phyloP scores from a whole-genome alignment of 1,284 basidiomycete species.

The Takashimella tepidaria region DNA sequence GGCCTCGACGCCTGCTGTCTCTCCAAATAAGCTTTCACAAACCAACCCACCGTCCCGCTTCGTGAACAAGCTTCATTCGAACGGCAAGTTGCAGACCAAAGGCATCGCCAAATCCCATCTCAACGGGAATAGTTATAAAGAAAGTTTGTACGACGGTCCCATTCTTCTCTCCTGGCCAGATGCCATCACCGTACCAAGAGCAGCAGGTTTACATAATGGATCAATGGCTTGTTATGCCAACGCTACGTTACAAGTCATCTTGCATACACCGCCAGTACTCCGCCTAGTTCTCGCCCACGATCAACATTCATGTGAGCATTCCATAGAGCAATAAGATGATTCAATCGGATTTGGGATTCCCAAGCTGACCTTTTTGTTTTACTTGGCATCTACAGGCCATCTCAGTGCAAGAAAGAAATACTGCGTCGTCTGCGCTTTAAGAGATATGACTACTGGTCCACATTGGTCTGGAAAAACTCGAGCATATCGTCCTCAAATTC shows the following conservation, averaged over 20 bases:
- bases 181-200: constrained; percentile 14
- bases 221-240: constrained; percentile 98
- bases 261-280: constrained; percentile 89
- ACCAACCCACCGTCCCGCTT: too few species aligned
- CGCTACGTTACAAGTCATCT: constrained; percentile 85
- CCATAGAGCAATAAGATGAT: constrained; percentile 50
- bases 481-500: constrained; percentile 58
- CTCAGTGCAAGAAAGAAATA: constrained; percentile 48
- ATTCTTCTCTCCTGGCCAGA: constrained; percentile 27
- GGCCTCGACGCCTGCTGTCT: too few species aligned
- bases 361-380: background rate
- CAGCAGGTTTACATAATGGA: constrained; percentile 72
- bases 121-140: background rate
- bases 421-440: constrained; percentile 71
- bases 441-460: constrained; percentile 41
- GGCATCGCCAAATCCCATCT: too few species aligned
- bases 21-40: too few species aligned
- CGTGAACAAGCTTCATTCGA: too few species aligned
- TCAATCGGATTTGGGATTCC: background rate
- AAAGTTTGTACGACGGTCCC: background rate
- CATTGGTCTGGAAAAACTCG: constrained; percentile 28
- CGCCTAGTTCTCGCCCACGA: constrained; percentile 61
- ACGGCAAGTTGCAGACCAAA: too few species aligned
- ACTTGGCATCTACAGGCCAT: constrained; percentile 16
- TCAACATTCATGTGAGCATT: too few species aligned